Percentiles rank a stretch among this genome's conserved stretches.
phyloP scores from a whole-genome alignment of 768 basidiomycete genomes.

The Leccinum uliginosum region DNA sequence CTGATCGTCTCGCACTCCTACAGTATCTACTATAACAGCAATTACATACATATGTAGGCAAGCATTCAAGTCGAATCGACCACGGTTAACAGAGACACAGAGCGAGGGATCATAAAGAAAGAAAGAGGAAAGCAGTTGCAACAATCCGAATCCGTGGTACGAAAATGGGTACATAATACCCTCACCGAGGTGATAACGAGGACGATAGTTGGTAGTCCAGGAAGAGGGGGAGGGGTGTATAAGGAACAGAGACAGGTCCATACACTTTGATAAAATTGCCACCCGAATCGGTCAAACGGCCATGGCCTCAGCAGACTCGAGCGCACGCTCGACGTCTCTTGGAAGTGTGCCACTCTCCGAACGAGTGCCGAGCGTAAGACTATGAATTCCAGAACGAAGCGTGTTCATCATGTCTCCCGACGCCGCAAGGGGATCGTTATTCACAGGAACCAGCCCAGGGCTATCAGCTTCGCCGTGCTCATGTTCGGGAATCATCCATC shows the following conservation, averaged over 20 bases:
- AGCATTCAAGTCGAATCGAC: not conserved
- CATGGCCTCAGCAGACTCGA: conserved; percentile 7
- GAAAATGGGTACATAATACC: not conserved
- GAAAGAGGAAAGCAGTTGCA: not conserved
- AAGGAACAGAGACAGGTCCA: not conserved
- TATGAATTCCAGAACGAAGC: conserved; percentile 28
- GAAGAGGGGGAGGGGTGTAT: not conserved
- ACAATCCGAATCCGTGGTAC: not conserved
- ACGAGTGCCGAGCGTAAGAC: conserved; percentile 16
- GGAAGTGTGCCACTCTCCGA: conserved; percentile 26
- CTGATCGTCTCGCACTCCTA: too few species aligned
- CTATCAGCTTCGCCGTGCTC: conserved; percentile 12
- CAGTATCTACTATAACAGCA: not conserved
- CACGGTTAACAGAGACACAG: not conserved
- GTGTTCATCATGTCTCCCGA: conserved; percentile 20
- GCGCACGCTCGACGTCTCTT: conserved; percentile 27
- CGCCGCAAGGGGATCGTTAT: conserved; percentile 11
- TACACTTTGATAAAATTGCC: not conserved
- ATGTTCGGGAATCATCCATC: conserved; percentile 22
- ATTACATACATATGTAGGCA: not conserved
- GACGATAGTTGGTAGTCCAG: not conserved
- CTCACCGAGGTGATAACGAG: not conserved
- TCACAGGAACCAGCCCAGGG: not conserved
- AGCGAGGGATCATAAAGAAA: not conserved
- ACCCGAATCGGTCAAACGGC: conserved; percentile 6